A percentile compares a stretch with the other conserved stretches of the same genome.
These are phyloP conservation scores for Auriscalpium orientale DNA, from an alignment of 768 basidiomycete genomes.

Conservation along the genomic window DNA sequence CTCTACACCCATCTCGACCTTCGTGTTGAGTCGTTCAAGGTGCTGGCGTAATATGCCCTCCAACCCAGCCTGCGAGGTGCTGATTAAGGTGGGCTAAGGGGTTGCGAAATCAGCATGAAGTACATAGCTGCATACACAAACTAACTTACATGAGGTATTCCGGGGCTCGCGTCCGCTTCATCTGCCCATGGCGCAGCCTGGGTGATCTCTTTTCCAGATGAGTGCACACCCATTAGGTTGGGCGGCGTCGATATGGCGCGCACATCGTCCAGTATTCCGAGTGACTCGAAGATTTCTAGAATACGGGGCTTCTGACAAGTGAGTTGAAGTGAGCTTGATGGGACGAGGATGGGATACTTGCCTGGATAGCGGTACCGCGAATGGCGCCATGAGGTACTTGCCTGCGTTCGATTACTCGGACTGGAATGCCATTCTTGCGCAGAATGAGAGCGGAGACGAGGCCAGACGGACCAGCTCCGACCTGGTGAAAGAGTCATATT, in stretches of 20 bases:
- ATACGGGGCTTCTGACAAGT: not conserved
- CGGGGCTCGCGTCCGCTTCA: not conserved
- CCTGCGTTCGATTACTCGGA: conserved; percentile 9
- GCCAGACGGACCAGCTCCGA: conserved; percentile 11
- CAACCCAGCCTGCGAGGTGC: conserved; percentile 21
- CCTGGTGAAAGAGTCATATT: not conserved
- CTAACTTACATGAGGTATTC: not conserved
- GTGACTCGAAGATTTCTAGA: not conserved
- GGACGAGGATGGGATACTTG: not conserved
- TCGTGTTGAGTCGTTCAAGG: conserved; percentile 17
- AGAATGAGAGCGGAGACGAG: conserved; percentile 8
- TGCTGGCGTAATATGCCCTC: conserved; percentile 26
- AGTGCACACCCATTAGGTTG: not conserved
- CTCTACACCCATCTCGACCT: conserved; percentile 31
- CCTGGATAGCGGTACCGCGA: not conserved
- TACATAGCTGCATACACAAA: not conserved
- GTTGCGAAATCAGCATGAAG: not conserved
- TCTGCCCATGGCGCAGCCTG: not conserved
- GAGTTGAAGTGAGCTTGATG: no score
- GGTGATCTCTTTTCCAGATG: not conserved
- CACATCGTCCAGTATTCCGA: not conserved
- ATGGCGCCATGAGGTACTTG: not conserved
- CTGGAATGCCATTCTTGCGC: conserved; percentile 8
- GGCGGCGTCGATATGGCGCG: not conserved
- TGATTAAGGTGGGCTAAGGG: conserved; percentile 10